phyloP scores from a whole-genome alignment of 2,329 filamentous ascomycete species.

The Paecilomyces variotii region DNA sequence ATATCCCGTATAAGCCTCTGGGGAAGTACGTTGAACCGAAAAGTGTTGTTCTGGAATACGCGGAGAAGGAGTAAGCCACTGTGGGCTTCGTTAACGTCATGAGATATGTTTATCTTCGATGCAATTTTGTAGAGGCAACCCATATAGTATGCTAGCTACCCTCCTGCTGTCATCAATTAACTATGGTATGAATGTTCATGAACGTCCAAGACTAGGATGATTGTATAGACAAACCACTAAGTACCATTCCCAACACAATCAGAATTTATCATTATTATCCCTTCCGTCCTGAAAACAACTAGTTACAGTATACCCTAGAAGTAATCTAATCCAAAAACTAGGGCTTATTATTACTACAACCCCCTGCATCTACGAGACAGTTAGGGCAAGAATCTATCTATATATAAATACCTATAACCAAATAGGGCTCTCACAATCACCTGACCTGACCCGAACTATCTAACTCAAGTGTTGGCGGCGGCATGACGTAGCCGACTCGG shows the following conservation, averaged over 20 bases:
- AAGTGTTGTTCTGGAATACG: constrained; percentile 48
- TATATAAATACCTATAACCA: too few species aligned
- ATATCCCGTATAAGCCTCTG: constrained; percentile 43
- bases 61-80: not conserved
- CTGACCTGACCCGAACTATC: not conserved
- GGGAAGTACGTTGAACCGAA: constrained; percentile 46
- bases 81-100: too few species aligned
- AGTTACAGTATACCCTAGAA: not conserved
- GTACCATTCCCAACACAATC: not conserved
- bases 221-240: not conserved
- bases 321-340: not conserved
- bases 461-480: not conserved
- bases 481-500: not conserved
- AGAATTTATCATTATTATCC: too few species aligned
- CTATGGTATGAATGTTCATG: not conserved
- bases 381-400: not conserved
- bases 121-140: too few species aligned
- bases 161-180: too few species aligned
- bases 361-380: too few species aligned
- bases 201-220: too few species aligned
- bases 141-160: too few species aligned
- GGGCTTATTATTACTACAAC: too few species aligned
- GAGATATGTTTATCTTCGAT: too few species aligned
- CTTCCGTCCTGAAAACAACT: too few species aligned
- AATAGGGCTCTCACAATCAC: not conserved